Conservation (phyloP, 345 rosid genomes). For the Camelina sativa region DNA sequence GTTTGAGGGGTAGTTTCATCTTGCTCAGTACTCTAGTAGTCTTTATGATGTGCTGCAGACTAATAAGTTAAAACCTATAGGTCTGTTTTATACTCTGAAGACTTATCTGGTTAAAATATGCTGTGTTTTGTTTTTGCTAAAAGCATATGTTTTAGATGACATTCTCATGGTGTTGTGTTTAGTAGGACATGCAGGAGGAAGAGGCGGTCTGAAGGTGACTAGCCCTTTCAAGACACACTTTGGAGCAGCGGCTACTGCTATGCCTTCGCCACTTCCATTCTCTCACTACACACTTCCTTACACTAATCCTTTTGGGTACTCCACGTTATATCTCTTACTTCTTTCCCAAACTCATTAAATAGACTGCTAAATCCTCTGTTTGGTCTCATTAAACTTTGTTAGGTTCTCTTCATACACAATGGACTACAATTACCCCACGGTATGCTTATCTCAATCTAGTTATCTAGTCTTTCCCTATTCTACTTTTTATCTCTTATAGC, state of each 20-base stretch:
- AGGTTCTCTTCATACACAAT: slow-evolving; percentile 93
- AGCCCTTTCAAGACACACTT: slow-evolving; percentile 75
- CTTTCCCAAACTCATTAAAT: neutral
- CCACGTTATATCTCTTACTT: slow-evolving; percentile 10
- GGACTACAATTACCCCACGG: slow-evolving; percentile 91
- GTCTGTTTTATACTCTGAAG: slow-evolving; percentile 1
- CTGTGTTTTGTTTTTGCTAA: slow-evolving; percentile 7
- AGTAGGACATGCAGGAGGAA: slow-evolving; percentile 57
- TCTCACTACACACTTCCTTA: slow-evolving; percentile 90
- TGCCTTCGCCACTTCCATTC: slow-evolving; percentile 80
- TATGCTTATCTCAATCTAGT: slow-evolving; percentile 34
- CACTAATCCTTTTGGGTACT: slow-evolving; percentile 72
- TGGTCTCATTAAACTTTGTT: slow-evolving; percentile 29
- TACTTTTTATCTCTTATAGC: neutral
- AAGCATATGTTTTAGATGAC: slow-evolving; percentile 6
- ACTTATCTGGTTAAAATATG: slow-evolving; percentile 4
- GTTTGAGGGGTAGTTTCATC: slow-evolving; percentile 6
- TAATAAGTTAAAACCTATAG: neutral
- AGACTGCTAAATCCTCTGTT: slow-evolving; percentile 34
- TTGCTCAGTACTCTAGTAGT: slow-evolving; percentile 3
- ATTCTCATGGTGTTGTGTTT: slow-evolving; percentile 32
- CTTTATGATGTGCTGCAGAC: neutral
- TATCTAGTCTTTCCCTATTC: neutral
- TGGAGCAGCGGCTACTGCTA: slow-evolving; percentile 68
- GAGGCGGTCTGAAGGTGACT: slow-evolving; percentile 66